Percentiles rank a stretch among this genome's conserved stretches.
phyloP scores from a whole-genome alignment of 495 filamentous ascomycete species.

The Lasiosphaeris hirsuta region DNA sequence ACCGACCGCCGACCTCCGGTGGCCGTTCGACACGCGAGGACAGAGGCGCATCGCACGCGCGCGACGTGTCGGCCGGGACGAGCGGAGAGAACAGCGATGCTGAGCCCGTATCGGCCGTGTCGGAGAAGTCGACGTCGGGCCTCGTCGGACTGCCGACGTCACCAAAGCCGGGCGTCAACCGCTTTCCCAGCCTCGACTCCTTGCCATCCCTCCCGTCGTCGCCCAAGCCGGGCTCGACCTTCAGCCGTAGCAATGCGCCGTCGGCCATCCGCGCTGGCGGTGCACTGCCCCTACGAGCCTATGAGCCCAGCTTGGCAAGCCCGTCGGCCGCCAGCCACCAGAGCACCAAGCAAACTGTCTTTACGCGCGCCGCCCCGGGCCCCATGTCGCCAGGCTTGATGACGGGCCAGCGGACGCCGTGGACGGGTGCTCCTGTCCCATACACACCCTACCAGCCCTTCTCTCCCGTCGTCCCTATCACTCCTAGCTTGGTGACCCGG shows the following conservation, averaged over 20 bases:
- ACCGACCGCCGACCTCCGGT: constrained; percentile 12
- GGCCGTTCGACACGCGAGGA: constrained; percentile 13
- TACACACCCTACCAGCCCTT: constrained; percentile 93
- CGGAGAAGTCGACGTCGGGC: constrained; percentile 39
- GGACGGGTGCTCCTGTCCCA: constrained; percentile 71
- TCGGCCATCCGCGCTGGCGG: constrained; percentile 46
- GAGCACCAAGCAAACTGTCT: constrained; percentile 72
- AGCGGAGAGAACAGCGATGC: constrained; percentile 14
- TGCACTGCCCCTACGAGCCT: constrained; percentile 58
- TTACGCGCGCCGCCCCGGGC: constrained; percentile 58
- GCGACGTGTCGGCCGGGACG: constrained; percentile 32
- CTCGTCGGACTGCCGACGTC: constrained; percentile 47
- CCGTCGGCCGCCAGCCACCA: constrained; percentile 35
- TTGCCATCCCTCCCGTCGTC: constrained; percentile 44
- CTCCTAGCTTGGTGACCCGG: constrained; percentile 72
- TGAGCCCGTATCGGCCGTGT: constrained; percentile 42
- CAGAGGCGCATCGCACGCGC: constrained; percentile 26
- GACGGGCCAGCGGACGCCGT: constrained; percentile 55
- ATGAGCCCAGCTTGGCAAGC: constrained; percentile 53
- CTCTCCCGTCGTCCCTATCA: constrained; percentile 82
- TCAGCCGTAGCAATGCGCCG: constrained; percentile 33
- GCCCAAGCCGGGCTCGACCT: constrained; percentile 38
- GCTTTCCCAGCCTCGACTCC: constrained; percentile 43
- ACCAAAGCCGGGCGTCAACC: constrained; percentile 43
- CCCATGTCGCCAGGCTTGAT: constrained; percentile 42